Conservation (phyloP, 2,329 filamentous ascomycete genomes). For the Atkinsonella hypoxylon region DNA sequence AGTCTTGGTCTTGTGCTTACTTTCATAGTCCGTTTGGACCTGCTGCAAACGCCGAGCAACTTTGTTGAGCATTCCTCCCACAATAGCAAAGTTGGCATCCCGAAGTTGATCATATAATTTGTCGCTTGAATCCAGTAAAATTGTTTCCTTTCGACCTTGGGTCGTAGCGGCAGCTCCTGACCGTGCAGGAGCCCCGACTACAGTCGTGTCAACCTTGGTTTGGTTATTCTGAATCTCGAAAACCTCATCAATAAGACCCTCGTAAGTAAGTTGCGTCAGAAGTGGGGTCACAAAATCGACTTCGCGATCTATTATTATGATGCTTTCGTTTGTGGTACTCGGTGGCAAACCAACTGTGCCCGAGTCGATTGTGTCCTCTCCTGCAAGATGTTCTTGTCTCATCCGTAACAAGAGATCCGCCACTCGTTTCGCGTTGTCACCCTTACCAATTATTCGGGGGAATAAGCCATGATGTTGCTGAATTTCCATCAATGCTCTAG, state of each 20-base stretch:
- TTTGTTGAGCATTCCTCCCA: slow-evolving; percentile 80
- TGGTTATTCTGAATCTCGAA: slow-evolving; percentile 89
- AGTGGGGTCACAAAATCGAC: slow-evolving; percentile 87
- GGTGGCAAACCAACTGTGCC: slow-evolving; percentile 61
- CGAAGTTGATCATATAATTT: slow-evolving; percentile 78
- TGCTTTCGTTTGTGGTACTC: slow-evolving; percentile 75
- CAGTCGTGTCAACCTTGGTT: slow-evolving; percentile 80
- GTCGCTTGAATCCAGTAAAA: slow-evolving; percentile 80
- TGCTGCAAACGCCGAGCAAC: slow-evolving; percentile 73
- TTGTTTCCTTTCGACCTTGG: slow-evolving; percentile 67
- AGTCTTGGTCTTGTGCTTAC: slow-evolving; percentile 76
- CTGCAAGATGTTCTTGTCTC: slow-evolving; percentile 77
- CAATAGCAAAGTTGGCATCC: slow-evolving; percentile 90
- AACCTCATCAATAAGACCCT: slow-evolving; percentile 87
- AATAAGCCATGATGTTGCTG: slow-evolving; percentile 89
- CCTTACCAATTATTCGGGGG: slow-evolving; percentile 88
- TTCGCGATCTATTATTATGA: slow-evolving; percentile 92
- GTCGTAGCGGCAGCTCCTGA: slow-evolving; percentile 42
- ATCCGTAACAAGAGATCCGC: slow-evolving; percentile 81
- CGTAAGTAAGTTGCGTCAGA: slow-evolving; percentile 91
- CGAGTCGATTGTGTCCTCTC: slow-evolving; percentile 56
- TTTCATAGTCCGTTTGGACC: slow-evolving; percentile 81
- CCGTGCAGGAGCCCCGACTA: slow-evolving; percentile 65
- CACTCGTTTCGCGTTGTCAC: slow-evolving; percentile 81
- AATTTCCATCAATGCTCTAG: slow-evolving; percentile 86